Percentiles rank a stretch among this genome's conserved stretches.
Conservation (phyloP, 345 rosid genomes). For the Gossypium thurberi region DNA sequence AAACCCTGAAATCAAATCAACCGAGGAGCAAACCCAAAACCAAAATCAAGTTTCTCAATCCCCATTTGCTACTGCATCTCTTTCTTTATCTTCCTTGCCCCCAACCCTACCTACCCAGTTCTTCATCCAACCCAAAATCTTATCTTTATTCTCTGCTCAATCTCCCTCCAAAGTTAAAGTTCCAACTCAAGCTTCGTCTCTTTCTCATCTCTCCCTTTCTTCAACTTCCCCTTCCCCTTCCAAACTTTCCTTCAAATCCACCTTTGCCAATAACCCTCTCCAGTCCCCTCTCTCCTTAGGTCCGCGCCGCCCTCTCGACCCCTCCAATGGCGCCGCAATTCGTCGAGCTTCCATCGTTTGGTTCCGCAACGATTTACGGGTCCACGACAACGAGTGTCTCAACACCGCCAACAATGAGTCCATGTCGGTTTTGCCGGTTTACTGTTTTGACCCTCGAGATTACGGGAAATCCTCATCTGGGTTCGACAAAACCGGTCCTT, state of each 20-base stretch:
- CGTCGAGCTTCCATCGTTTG: conserved; percentile 85
- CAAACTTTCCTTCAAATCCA: conserved; percentile 68
- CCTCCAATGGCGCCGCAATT: conserved; percentile 68
- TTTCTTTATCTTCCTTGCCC: conserved; percentile 42
- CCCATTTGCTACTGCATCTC: conserved; percentile 61
- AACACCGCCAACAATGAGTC: conserved; percentile 75
- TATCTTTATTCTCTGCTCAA: conserved; percentile 30
- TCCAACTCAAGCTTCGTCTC: conserved; percentile 64
- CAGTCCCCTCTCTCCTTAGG: conserved; percentile 71
- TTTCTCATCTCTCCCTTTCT: conserved; percentile 48
- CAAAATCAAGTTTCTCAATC: conserved; percentile 25
- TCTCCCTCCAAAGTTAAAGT: conserved; percentile 59
- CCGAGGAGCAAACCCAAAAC: conserved; percentile 17
- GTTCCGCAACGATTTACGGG: conserved; percentile 95
- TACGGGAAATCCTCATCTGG: conserved; percentile 88
- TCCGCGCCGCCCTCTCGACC: conserved; percentile 88
- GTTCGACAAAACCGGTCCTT: conserved; percentile 82
- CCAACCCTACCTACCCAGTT: conserved; percentile 41
- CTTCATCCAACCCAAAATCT: conserved; percentile 43
- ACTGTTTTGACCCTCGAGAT: conserved; percentile 93
- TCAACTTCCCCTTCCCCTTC: conserved; percentile 37
- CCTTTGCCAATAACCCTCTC: conserved; percentile 73
- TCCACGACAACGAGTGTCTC: conserved; percentile 88
- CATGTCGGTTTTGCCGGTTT: conserved; percentile 81
- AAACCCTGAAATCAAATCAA: conserved; percentile 30